Percentiles rank a stretch among this genome's conserved stretches.
Evolutionary conservation across 768 basidiomycete species (phyloP).

Genomic region (Pulveroboletus sp.): DNA sequence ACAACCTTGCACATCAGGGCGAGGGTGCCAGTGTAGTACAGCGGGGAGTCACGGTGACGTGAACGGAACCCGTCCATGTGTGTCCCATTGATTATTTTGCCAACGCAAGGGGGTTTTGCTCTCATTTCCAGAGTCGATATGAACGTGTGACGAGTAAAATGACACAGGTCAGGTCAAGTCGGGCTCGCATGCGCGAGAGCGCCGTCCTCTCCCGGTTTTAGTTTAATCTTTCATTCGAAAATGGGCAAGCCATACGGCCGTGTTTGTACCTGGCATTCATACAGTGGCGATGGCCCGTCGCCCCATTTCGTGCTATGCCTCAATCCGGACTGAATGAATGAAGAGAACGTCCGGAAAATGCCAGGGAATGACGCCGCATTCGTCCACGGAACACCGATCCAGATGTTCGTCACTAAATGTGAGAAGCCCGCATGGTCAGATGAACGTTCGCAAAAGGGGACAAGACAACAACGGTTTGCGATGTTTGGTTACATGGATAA

Average conservation of each 20-base stretch:
- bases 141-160: not conserved
- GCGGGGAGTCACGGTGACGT: not conserved
- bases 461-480: conserved; percentile 5
- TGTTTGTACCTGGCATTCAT: not conserved
- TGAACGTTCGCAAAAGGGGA: not conserved
- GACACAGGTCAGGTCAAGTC: no score
- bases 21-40: no score
- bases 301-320: conserved; percentile 4
- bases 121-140: not conserved
- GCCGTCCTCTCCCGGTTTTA: no score
- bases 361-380: conserved; percentile 3
- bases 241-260: not conserved
- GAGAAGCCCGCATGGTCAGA: not conserved
- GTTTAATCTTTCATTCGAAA: no score
- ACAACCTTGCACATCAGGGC: not conserved
- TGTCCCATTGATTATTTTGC: no score
- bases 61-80: not conserved
- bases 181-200: no score
- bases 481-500: conserved; percentile 17
- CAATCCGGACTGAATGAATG: not conserved
- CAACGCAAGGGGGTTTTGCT: no score
- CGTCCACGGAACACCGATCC: not conserved
- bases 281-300: not conserved
- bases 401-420: not conserved
- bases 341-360: conserved; percentile 14